Evolutionary conservation across 1,284 basidiomycete species (phyloP).

Genomic region (Afroboletus lepidellus): DNA sequence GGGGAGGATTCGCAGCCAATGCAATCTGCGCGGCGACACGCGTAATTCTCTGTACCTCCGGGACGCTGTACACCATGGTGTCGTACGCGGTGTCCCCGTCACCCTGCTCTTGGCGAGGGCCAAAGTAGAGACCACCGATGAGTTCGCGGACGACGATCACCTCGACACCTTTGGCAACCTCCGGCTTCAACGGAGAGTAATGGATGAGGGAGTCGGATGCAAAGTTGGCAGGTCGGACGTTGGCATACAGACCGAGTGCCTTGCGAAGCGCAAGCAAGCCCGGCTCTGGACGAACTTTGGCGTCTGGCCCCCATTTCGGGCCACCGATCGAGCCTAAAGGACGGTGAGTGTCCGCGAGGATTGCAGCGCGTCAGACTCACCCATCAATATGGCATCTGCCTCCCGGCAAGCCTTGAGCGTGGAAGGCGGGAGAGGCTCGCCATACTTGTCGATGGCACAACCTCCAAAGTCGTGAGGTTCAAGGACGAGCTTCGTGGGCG

Average conservation of each 20-base stretch:
- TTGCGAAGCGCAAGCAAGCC: conserved; percentile 93
- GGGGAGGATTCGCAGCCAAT: conserved; percentile 78
- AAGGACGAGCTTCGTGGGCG: conserved; percentile 70
- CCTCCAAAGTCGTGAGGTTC: conserved; percentile 88
- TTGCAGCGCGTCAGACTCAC: conserved; percentile 41
- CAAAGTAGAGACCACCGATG: conserved; percentile 93
- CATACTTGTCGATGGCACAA: conserved; percentile 85
- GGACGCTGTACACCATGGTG: conserved; percentile 89
- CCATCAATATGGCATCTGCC: conserved; percentile 92
- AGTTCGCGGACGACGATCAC: conserved; percentile 96
- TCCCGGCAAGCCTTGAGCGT: conserved; percentile 87
- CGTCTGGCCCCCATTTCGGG: conserved; percentile 95
- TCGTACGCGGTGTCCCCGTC: conserved; percentile 78
- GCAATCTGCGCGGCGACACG: conserved; percentile 95
- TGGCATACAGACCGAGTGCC: conserved; percentile 92
- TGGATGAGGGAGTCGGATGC: conserved; percentile 88
- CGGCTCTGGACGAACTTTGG: conserved; percentile 92
- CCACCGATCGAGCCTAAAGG: conserved; percentile 88
- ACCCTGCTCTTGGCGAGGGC: conserved; percentile 87
- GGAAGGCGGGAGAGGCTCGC: conserved; percentile 81
- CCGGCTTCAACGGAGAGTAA: conserved; percentile 91
- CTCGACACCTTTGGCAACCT: conserved; percentile 83
- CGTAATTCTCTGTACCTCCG: conserved; percentile 93
- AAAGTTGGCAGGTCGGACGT: conserved; percentile 96
- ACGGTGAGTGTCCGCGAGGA: conserved; percentile 3